These are phyloP conservation scores for Auricularia auricula-judae DNA, from an alignment of 768 basidiomycete genomes.

Conservation along the genomic window DNA sequence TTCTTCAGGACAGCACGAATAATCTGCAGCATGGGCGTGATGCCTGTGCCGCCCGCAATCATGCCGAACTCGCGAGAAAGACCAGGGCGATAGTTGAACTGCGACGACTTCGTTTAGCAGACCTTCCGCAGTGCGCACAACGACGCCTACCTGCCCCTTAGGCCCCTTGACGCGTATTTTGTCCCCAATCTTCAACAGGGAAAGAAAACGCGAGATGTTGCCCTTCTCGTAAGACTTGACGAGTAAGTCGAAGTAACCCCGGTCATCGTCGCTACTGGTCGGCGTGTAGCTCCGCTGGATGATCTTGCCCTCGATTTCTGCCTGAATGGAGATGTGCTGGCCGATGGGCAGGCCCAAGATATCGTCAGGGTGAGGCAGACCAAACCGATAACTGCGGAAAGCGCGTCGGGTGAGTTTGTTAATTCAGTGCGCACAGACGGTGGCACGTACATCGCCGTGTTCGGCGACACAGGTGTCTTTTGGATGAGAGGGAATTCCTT, in stretches of 20 bases:
- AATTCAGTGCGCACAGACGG: background rate
- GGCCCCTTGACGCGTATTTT: conserved; percentile 88
- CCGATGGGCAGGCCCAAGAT: conserved; percentile 90
- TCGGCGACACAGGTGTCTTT: conserved; percentile 81
- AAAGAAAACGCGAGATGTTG: conserved; percentile 86
- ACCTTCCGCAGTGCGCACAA: background rate
- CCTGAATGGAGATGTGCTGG: conserved; percentile 88
- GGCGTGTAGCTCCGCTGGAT: conserved; percentile 92
- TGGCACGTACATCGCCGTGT: conserved; percentile 77
- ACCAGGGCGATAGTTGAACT: conserved; percentile 67
- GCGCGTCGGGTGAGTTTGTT: conserved; percentile 1
- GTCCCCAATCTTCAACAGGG: conserved; percentile 76
- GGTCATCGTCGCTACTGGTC: conserved; percentile 85
- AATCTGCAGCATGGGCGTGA: conserved; percentile 99
- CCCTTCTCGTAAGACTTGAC: conserved; percentile 99
- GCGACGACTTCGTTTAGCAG: background rate
- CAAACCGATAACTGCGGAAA: conserved; percentile 75
- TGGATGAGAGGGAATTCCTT: conserved; percentile 69
- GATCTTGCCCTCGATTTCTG: conserved; percentile 85
- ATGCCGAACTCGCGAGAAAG: conserved; percentile 78
- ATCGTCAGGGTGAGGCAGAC: conserved; percentile 59
- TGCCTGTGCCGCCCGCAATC: conserved; percentile 98
- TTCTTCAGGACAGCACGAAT: conserved; percentile 88
- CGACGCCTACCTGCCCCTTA: conserved; percentile 50
- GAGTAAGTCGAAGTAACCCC: conserved; percentile 89